Percentiles rank a stretch among this genome's conserved stretches.
phyloP scores from a whole-genome alignment of 495 filamentous ascomycete species.

The Filosporella fistucella region DNA sequence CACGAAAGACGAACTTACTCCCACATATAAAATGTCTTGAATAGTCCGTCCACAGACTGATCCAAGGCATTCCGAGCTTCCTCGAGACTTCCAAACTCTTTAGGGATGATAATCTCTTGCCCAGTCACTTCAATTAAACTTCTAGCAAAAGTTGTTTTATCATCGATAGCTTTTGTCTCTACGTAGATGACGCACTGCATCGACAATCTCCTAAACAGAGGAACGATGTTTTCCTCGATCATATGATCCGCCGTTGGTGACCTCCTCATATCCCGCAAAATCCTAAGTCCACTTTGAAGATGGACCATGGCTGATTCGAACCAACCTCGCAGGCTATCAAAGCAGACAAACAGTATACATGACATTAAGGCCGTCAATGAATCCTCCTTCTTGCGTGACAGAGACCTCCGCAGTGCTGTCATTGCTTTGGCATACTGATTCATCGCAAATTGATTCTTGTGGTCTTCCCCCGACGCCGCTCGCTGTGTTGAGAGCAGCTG shows the following conservation, averaged over 20 bases:
- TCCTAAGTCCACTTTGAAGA: constrained; percentile 19
- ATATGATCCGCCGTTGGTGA: not conserved
- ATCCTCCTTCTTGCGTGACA: constrained; percentile 2
- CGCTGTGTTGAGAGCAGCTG: too few species aligned
- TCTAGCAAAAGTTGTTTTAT: constrained; percentile 1
- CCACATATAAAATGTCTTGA: constrained; percentile 15
- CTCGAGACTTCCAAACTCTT: constrained; percentile 16
- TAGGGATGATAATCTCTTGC: not conserved
- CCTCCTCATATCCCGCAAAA: constrained; percentile 10
- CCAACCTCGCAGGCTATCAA: constrained; percentile 16
- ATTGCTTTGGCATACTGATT: constrained; percentile 19
- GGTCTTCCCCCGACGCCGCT: too few species aligned
- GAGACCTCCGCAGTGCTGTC: constrained; percentile 4
- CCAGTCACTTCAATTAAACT: not conserved
- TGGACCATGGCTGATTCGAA: constrained; percentile 17
- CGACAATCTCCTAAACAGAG: constrained; percentile 9
- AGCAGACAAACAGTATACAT: constrained; percentile 19
- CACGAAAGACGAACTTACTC: too few species aligned
- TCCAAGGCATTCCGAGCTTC: constrained; percentile 9
- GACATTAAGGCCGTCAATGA: constrained; percentile 13
- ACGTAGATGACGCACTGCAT: constrained; percentile 18
- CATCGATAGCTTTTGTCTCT: constrained; percentile 3
- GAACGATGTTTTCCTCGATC: constrained; percentile 9
- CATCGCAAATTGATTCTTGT: too few species aligned
- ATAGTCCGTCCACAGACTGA: constrained; percentile 9